Conservation (phyloP, 2,329 filamentous ascomycete species). For the Aureobasidium subglaciale region DNA sequence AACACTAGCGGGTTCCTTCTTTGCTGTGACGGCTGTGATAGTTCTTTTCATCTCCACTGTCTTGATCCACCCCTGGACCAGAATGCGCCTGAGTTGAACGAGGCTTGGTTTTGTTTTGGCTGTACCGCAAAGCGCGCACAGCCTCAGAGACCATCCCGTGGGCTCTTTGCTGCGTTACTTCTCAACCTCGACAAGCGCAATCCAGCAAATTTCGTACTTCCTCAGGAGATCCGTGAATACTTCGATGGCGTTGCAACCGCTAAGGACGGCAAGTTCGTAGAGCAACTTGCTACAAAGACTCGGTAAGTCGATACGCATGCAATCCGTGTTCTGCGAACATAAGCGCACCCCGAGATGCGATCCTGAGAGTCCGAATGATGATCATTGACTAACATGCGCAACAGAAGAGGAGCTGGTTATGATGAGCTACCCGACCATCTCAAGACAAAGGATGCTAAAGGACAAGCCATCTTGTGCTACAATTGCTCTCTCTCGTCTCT, state of each 20-base stretch:
- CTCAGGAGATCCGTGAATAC: slow-evolving; percentile 61
- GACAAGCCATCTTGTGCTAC: slow-evolving; percentile 70
- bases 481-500: slow-evolving; percentile 62
- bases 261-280: slow-evolving; percentile 72
- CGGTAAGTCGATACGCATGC: slow-evolving; percentile 42
- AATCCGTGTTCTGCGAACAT: not conserved
- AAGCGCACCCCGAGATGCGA: no score
- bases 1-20: slow-evolving; percentile 76
- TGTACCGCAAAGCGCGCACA: slow-evolving; percentile 46
- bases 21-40: slow-evolving; percentile 87
- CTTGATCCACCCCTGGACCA: slow-evolving; percentile 65
- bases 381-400: not conserved
- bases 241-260: slow-evolving; percentile 76
- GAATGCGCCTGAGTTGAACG: slow-evolving; percentile 48
- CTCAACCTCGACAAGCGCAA: slow-evolving; percentile 36
- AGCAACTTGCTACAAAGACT: slow-evolving; percentile 51
- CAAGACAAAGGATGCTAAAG: slow-evolving; percentile 56
- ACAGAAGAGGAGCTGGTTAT: slow-evolving; percentile 30
- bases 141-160: slow-evolving; percentile 34
- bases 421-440: slow-evolving; percentile 38
- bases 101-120: slow-evolving; percentile 75
- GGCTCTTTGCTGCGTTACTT: slow-evolving; percentile 59
- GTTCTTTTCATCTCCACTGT: slow-evolving; percentile 85
- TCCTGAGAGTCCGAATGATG: no score
- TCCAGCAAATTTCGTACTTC: slow-evolving; percentile 47